Evolutionary conservation across 2,329 filamentous ascomycete species (phyloP).

Genomic region (Colletotrichum musae): DNA sequence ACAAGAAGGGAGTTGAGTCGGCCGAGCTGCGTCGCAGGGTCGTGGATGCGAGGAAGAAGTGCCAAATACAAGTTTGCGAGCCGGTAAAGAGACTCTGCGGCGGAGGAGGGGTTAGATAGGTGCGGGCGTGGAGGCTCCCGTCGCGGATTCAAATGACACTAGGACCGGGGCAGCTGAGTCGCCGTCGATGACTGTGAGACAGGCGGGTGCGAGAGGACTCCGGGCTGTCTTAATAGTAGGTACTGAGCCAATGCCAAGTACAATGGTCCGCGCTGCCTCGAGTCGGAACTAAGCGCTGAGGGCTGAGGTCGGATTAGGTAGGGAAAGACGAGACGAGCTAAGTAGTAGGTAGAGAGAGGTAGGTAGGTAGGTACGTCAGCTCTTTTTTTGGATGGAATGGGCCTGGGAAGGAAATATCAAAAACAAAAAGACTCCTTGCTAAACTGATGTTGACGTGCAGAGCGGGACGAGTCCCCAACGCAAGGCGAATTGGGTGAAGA

Average conservation of each 20-base stretch:
- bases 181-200: conserved; percentile 25
- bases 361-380: too few relatives aligned
- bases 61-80: conserved; percentile 27
- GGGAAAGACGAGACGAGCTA: conserved; percentile 5
- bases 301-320: neutral
- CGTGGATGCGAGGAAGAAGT: conserved; percentile 17
- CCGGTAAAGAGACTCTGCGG: conserved; percentile 13
- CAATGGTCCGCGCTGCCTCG: neutral
- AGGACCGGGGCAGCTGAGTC: conserved; percentile 34
- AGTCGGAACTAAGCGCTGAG: neutral
- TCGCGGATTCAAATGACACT: conserved; percentile 40
- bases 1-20: conserved; percentile 9
- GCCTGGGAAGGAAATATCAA: neutral
- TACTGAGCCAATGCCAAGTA: neutral
- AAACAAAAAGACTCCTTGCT: neutral
- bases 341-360: neutral
- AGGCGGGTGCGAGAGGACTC: conserved; percentile 12
- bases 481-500: neutral
- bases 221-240: neutral
- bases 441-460: neutral
- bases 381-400: too few relatives aligned
- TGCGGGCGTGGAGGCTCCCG: conserved; percentile 37
- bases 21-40: conserved; percentile 5
- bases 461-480: neutral
- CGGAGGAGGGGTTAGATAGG: conserved; percentile 3